A percentile compares a stretch with the other conserved stretches of the same genome.
Conservation (phyloP, 495 filamentous ascomycete species). For the Astrothelium subdiscretum region DNA sequence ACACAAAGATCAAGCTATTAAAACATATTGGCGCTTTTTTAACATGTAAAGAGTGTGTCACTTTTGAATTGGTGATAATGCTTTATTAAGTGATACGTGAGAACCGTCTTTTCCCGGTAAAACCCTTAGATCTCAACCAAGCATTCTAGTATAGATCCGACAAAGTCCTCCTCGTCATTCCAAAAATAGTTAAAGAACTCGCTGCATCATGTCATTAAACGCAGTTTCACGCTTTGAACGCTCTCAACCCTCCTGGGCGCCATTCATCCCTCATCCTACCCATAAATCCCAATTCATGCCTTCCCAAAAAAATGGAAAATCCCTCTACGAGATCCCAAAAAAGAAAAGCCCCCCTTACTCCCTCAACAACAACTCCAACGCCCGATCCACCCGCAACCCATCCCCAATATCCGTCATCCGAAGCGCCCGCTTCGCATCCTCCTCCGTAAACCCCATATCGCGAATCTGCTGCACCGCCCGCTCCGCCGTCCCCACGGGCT, state of each 20-base stretch:
- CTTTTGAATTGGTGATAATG: too few species aligned
- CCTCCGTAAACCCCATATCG: slow-evolving; percentile 32
- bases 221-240: neutral
- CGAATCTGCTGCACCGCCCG: slow-evolving; percentile 29
- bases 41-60: too few species aligned
- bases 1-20: too few species aligned
- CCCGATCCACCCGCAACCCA: slow-evolving; percentile 30
- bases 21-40: too few species aligned
- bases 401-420: slow-evolving; percentile 29
- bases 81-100: too few species aligned
- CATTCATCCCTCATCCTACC: too few species aligned
- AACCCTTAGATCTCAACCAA: neutral
- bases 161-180: neutral
- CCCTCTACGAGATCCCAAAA: neutral
- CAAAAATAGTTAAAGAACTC: neutral
- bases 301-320: neutral
- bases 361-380: slow-evolving; percentile 30
- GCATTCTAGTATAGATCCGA: neutral
- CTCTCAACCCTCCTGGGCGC: neutral
- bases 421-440: slow-evolving; percentile 27
- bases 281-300: neutral
- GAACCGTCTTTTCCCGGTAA: too few species aligned
- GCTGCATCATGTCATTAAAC: neutral
- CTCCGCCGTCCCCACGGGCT: slow-evolving; percentile 23
- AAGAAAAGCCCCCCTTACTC: neutral